Conservation (phyloP, 139 green algal genomes). For the Coelastrella sp. region DNA sequence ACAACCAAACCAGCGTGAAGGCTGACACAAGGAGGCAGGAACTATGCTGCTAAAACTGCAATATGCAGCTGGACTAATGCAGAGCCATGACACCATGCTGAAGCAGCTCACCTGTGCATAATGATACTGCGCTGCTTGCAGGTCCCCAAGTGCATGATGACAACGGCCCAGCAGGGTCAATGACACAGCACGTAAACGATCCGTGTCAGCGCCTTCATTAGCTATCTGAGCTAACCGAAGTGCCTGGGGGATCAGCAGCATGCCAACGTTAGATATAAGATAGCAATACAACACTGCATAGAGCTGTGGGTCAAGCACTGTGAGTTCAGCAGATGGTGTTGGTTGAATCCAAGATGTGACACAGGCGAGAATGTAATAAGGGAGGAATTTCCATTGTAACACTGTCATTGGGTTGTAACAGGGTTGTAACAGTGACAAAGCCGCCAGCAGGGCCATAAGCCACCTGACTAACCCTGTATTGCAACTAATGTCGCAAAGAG, state of each 20-base stretch:
- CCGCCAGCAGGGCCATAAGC: not conserved
- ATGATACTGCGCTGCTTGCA: constrained; percentile 47
- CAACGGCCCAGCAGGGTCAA: constrained; percentile 68
- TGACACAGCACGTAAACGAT: constrained; percentile 61
- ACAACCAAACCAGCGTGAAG: too few species aligned
- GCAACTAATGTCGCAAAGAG: not conserved
- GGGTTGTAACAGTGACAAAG: not conserved
- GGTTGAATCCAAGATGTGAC: too few species aligned
- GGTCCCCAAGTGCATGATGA: constrained; percentile 58
- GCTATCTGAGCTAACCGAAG: constrained; percentile 64
- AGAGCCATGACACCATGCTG: too few species aligned
- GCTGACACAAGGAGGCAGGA: too few species aligned
- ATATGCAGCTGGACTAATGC: not conserved
- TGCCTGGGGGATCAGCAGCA: constrained; percentile 48
- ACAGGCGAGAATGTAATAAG: too few species aligned
- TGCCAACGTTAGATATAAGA: not conserved
- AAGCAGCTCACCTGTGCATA: constrained; percentile 20
- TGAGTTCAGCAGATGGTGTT: too few species aligned
- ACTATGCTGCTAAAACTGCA: too few species aligned
- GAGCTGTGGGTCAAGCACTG: too few species aligned
- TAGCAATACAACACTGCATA: not conserved
- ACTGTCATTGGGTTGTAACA: too few species aligned
- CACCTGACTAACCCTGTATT: not conserved
- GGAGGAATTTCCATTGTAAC: too few species aligned
- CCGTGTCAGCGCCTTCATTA: constrained; percentile 59